Evolutionary conservation across 768 basidiomycete species (phyloP).

Genomic region (Mycena indigotica): DNA sequence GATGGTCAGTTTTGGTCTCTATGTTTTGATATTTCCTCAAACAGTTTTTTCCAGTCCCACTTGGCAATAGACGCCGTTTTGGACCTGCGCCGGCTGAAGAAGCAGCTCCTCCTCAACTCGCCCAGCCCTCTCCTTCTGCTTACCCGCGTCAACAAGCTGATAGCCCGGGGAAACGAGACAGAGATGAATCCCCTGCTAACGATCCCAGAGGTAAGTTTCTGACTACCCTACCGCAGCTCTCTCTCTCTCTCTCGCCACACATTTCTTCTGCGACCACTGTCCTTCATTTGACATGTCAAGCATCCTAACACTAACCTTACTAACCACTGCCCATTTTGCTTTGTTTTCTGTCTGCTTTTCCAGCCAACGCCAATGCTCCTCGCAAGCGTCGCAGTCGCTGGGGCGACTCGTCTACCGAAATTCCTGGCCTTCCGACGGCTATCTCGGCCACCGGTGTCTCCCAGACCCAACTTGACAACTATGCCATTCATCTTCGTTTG

Average conservation of each 20-base stretch:
- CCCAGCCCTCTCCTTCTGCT: constrained; percentile 84
- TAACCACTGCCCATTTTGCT: constrained; percentile 40
- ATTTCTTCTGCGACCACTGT: constrained; percentile 25
- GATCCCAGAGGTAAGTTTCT: constrained; percentile 73
- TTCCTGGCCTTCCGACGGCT: constrained; percentile 91
- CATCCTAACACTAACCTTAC: constrained; percentile 58
- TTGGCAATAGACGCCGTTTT: constrained; percentile 88
- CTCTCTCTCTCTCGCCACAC: too few relatives aligned
- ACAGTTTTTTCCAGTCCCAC: constrained; percentile 62
- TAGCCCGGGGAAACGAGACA: constrained; percentile 58
- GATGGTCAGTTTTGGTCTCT: constrained; percentile 55
- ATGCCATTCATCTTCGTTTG: constrained; percentile 91
- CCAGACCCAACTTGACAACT: constrained; percentile 94
- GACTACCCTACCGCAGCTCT: constrained; percentile 30
- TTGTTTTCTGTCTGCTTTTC: constrained; percentile 9
- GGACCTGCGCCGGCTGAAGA: constrained; percentile 87
- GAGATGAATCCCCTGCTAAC: constrained; percentile 68
- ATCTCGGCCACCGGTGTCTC: constrained; percentile 93
- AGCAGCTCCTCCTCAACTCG: constrained; percentile 77
- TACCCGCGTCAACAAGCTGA: constrained; percentile 71
- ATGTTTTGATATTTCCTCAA: constrained; percentile 2
- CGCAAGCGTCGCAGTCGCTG: constrained; percentile 96
- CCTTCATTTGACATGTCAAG: constrained; percentile 39
- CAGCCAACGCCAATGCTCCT: constrained; percentile 83
- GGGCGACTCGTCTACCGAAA: constrained; percentile 92